A percentile compares a stretch with the other conserved stretches of the same genome.
Conservation (phyloP, 371 early-diverging fungal genomes). For the Actinomortierella wolfii region DNA sequence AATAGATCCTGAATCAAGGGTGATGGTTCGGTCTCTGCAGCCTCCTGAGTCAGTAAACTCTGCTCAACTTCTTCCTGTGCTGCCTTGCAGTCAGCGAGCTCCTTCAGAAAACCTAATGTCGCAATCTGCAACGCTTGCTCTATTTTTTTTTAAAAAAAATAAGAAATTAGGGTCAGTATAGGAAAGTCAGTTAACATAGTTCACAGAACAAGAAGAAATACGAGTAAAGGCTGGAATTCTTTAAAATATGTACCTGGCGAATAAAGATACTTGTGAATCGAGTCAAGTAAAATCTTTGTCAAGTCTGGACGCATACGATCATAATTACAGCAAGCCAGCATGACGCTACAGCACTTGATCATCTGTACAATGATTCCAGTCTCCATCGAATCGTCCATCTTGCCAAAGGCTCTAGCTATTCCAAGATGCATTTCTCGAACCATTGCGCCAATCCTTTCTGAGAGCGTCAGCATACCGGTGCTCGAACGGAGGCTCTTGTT, state of each 20-base stretch:
- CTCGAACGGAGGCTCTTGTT: too few relatives aligned
- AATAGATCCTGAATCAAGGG: constrained; percentile 13
- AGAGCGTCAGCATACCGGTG: constrained; percentile 25
- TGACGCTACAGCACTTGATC: constrained; percentile 28
- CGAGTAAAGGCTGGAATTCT: neutral
- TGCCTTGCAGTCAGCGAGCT: constrained; percentile 16
- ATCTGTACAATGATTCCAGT: constrained; percentile 17
- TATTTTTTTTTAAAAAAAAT: neutral
- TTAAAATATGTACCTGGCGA: constrained; percentile 27
- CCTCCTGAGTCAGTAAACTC: constrained; percentile 1
- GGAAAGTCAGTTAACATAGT: neutral
- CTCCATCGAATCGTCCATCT: constrained; percentile 16
- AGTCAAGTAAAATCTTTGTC: constrained; percentile 7
- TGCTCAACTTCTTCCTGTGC: constrained; percentile 19
- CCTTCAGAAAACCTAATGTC: constrained; percentile 15
- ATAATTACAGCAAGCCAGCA: constrained; percentile 29
- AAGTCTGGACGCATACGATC: constrained; percentile 32
- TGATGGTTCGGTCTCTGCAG: neutral
- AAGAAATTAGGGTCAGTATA: neutral
- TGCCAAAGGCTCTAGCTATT: constrained; percentile 15
- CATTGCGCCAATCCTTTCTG: constrained; percentile 36
- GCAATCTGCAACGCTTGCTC: constrained; percentile 18
- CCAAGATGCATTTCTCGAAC: constrained; percentile 27
- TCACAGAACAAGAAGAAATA: neutral
- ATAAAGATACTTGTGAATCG: constrained; percentile 18